Evolutionary conservation across 179 eudicot genomes (phyloP), one percentile per base, ranked within the genome.

Genomic region (Camellia oleifera): DNA sequence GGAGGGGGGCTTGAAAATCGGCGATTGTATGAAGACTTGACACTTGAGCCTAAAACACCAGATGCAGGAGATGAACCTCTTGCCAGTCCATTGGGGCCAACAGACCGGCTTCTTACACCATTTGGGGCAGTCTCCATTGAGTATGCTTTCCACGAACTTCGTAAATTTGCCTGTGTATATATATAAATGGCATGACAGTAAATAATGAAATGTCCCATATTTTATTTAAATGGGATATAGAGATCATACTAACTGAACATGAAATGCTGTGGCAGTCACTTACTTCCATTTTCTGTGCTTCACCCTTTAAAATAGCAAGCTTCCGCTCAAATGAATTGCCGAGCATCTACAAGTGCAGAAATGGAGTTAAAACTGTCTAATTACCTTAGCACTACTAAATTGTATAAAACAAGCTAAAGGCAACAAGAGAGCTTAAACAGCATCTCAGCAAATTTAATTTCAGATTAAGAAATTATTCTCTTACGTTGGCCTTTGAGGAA

Each of bases 271-370:
- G 57, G 61, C 42, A 45, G 18, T 44, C 40, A 79, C 88, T 82
- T 83, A 86, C 92, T 77, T 89, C 91, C 66, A 85, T 76, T 80
- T 83, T 88, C 65, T 84, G 80, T 44, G 84, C 81, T 78, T 83
- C 78, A 61, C 88, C 92, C 69, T 80, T 88, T 17, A 89, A 74
- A 73, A 88, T 77, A 54, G 92, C 91, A 77, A 89, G 92, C 83
- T 88, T 88, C 67, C 92, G 78, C 80, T 89, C 92, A 72, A 89
- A 89, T 77, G 92, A 83, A 79, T 89, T 89, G 64, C 91, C 92
- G 72, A 81, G 83, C 89, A 89, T 85, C 92, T 89, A 73, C 81
- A 82, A 77, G 58, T 17, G 48, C 13, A 48, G 72, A 72, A 26
- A 72, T 42, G 2, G 42, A 54, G 64, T 78, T 32, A 67, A 17